A percentile compares a stretch with the other conserved stretches of the same genome.
Conservation (phyloP, 805 yeast species). For the Starmerella lactis-condensi region DNA sequence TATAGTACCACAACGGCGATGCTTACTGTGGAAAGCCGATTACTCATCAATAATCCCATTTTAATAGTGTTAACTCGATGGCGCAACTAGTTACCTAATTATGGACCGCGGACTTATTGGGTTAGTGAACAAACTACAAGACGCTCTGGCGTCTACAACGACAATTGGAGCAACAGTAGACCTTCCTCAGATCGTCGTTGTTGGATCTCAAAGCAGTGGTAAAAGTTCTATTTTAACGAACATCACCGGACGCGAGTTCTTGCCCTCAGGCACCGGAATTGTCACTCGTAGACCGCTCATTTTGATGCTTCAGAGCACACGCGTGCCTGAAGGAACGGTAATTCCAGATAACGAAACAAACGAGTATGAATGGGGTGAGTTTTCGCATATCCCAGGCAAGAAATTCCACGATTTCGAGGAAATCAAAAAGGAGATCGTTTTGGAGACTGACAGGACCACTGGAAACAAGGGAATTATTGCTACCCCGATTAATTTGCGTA, state of each 20-base stretch:
- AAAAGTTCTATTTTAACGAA: conserved; percentile 78
- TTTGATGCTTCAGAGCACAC: conserved; percentile 55
- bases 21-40: no score
- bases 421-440: conserved; percentile 72
- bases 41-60: no score
- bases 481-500: conserved; percentile 79
- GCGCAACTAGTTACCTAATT: no score
- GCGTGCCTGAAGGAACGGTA: conserved; percentile 12
- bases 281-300: conserved; percentile 77
- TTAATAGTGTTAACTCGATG: no score
- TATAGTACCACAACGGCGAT: no score
- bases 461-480: conserved; percentile 75
- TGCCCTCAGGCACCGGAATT: conserved; percentile 80
- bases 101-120: conserved; percentile 69
- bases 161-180: conserved; percentile 64
- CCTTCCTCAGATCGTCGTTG: conserved; percentile 75
- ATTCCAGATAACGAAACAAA: conserved; percentile 25
- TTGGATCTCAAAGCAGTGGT: conserved; percentile 81
- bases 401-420: conserved; percentile 75
- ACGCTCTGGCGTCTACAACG: conserved; percentile 85
- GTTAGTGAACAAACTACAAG: conserved; percentile 68
- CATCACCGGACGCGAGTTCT: conserved; percentile 77
- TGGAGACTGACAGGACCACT: conserved; percentile 72
- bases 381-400: conserved; percentile 77
- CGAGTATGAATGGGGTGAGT: conserved; percentile 84